Percentiles rank a stretch among this genome's conserved stretches.
phyloP scores from a whole-genome alignment of 2,329 filamentous ascomycete species.

The Colletotrichum tamarilloi region DNA sequence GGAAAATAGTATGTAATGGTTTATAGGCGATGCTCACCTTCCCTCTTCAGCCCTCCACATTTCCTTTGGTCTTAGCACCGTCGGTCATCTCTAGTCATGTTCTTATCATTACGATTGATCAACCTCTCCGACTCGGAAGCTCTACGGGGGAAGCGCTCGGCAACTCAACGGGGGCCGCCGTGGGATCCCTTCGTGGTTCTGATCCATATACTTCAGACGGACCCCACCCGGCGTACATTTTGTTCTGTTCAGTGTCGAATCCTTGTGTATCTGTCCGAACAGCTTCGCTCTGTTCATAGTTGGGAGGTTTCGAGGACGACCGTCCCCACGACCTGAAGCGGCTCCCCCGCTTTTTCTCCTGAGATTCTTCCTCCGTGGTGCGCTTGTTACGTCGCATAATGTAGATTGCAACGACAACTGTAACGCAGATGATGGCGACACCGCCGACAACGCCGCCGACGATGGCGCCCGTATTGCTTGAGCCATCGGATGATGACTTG shows the following conservation, averaged over 20 bases:
- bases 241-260: background rate
- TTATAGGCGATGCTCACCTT: background rate
- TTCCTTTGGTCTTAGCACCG: background rate
- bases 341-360: background rate
- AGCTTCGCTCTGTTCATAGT: conserved; percentile 1
- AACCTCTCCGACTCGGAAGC: background rate
- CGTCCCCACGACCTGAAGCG: background rate
- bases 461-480: conserved; percentile 45
- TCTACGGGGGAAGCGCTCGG: background rate
- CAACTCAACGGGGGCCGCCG: background rate
- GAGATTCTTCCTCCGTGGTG: background rate
- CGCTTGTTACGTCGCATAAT: conserved; percentile 30
- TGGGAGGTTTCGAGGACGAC: background rate
- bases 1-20: background rate
- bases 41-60: background rate
- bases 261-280: background rate
- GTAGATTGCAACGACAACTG: conserved; percentile 37
- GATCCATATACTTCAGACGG: conserved; percentile 5
- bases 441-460: conserved; percentile 49
- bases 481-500: background rate
- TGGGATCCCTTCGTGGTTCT: background rate
- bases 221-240: background rate
- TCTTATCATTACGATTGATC: background rate
- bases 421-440: conserved; percentile 47
- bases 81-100: background rate